Evolutionary conservation across 2,329 filamentous ascomycete genomes (phyloP).

Genomic region (Hirsutella minnesotensis): DNA sequence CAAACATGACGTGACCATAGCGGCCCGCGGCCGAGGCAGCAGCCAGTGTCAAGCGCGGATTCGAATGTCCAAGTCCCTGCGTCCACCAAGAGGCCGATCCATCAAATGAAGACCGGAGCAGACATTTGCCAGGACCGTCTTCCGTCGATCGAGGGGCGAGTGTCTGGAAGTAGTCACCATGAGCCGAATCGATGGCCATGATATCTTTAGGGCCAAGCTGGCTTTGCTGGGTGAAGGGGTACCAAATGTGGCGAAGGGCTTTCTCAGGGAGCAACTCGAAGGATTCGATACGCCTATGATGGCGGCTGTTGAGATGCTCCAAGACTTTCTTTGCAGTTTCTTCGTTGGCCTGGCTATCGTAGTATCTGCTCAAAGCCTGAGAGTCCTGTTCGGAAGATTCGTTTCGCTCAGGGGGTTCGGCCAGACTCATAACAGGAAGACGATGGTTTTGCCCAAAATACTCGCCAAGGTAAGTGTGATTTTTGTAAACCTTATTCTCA

Average conservation of each 20-base stretch:
- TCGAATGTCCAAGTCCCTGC: conserved; percentile 73
- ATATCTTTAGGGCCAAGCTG: conserved; percentile 50
- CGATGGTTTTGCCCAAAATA: conserved; percentile 52
- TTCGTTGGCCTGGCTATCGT: conserved; percentile 32
- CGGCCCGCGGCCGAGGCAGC: conserved; percentile 72
- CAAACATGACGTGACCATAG: conserved; percentile 85
- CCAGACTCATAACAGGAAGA: conserved; percentile 45
- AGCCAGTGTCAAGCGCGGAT: conserved; percentile 57
- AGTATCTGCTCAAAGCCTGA: conserved; percentile 52
- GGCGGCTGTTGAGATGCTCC: conserved; percentile 36
- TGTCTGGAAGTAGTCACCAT: conserved; percentile 68
- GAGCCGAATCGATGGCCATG: conserved; percentile 66
- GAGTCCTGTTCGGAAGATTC: conserved; percentile 33
- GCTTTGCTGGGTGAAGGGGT: conserved; percentile 75
- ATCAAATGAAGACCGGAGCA: conserved; percentile 53
- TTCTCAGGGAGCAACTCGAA: conserved; percentile 49
- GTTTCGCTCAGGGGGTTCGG: conserved; percentile 42
- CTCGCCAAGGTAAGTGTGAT: conserved; percentile 52
- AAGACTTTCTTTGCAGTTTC: conserved; percentile 33
- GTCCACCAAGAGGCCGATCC: conserved; percentile 89
- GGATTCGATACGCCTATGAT: conserved; percentile 41
- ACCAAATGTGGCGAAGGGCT: conserved; percentile 63
- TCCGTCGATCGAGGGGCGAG: conserved; percentile 2
- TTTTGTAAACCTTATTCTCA: conserved; percentile 51
- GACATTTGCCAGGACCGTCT: neutral